Conservation (phyloP, 352 stramenopile species). For the Pythium folliculosum region DNA sequence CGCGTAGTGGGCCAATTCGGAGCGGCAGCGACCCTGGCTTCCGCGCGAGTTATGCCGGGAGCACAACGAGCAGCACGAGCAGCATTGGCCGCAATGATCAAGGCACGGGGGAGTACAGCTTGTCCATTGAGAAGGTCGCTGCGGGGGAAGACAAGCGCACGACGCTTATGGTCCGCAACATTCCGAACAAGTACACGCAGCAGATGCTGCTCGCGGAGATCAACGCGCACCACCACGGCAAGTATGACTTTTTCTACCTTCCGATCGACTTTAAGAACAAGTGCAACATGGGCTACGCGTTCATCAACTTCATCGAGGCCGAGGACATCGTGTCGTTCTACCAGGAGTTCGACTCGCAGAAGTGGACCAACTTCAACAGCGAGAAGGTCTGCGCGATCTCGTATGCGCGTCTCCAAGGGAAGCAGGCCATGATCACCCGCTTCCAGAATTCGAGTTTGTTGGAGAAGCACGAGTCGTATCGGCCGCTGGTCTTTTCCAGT, state of each 20-base stretch:
- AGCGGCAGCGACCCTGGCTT: conserved; percentile 32
- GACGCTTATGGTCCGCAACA: conserved; percentile 99
- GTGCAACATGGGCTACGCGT: conserved; percentile 99
- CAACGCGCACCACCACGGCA: conserved; percentile 90
- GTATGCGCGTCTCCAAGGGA: conserved; percentile 97
- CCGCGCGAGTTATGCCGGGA: conserved; percentile 32
- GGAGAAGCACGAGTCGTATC: conserved; percentile 93
- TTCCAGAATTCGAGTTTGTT: conserved; percentile 98
- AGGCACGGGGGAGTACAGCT: conserved; percentile 70
- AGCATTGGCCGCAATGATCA: conserved; percentile 59
- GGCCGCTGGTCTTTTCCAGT: conserved; percentile 91
- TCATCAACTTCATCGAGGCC: conserved; percentile 99
- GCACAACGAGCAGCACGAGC: conserved; percentile 33
- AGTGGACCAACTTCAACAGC: conserved; percentile 99
- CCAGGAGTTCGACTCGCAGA: conserved; percentile 82
- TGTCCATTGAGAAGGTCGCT: conserved; percentile 73
- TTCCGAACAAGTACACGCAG: conserved; percentile 99
- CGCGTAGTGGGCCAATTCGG: conserved; percentile 19
- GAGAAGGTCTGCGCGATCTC: conserved; percentile 99
- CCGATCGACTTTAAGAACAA: conserved; percentile 99
- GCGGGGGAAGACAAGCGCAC: conserved; percentile 94
- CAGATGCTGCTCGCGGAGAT: conserved; percentile 98
- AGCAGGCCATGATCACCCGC: conserved; percentile 97
- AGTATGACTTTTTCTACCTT: conserved; percentile 99
- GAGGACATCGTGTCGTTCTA: conserved; percentile 77